phyloP scores from a whole-genome alignment of 768 basidiomycete genomes.

The Tylopilus subfusipes region DNA sequence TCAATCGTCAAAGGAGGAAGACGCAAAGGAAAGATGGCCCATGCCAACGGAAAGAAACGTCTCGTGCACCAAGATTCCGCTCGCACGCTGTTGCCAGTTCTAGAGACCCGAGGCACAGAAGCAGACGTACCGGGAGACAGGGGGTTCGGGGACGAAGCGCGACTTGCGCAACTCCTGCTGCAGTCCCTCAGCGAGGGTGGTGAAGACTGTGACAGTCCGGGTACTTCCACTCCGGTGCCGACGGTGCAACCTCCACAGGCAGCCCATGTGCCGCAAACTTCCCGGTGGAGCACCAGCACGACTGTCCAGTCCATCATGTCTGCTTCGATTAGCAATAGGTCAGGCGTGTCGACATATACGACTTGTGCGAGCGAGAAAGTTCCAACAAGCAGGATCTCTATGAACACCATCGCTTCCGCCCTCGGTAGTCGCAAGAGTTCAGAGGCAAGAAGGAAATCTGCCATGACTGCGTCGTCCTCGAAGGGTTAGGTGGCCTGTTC shows the following conservation, averaged over 20 bases:
- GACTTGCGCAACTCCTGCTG: slow-evolving; percentile 29
- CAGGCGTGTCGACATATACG: slow-evolving; percentile 27
- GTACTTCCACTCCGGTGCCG: slow-evolving; percentile 1
- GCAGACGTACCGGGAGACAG: slow-evolving; percentile 16
- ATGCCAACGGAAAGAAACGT: slow-evolving; percentile 16
- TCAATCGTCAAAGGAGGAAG: slow-evolving; percentile 25
- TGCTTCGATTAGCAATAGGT: slow-evolving; percentile 25
- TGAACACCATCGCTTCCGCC: slow-evolving; percentile 25
- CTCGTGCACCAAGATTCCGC: slow-evolving; percentile 28
- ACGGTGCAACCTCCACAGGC: slow-evolving; percentile 13
- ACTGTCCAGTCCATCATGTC: slow-evolving; percentile 26
- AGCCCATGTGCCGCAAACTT: slow-evolving; percentile 20
- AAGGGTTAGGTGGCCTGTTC: slow-evolving; percentile 13
- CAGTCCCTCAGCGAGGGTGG: slow-evolving; percentile 24
- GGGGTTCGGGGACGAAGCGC: slow-evolving; percentile 27
- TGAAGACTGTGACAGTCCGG: slow-evolving; percentile 4
- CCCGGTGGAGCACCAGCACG: slow-evolving; percentile 33
- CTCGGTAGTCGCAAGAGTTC: slow-evolving; percentile 28
- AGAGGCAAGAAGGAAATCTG: slow-evolving; percentile 26
- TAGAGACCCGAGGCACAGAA: slow-evolving; percentile 16
- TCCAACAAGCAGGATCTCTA: slow-evolving; percentile 25
- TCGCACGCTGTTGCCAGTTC: slow-evolving; percentile 24
- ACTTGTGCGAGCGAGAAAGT: slow-evolving; percentile 26
- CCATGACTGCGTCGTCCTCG: slow-evolving; percentile 24
- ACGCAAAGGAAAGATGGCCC: slow-evolving; percentile 16